A percentile compares a stretch with the other conserved stretches of the same genome.
Evolutionary conservation across 345 rosid species (phyloP).

Genomic region (Aegle marmelos): DNA sequence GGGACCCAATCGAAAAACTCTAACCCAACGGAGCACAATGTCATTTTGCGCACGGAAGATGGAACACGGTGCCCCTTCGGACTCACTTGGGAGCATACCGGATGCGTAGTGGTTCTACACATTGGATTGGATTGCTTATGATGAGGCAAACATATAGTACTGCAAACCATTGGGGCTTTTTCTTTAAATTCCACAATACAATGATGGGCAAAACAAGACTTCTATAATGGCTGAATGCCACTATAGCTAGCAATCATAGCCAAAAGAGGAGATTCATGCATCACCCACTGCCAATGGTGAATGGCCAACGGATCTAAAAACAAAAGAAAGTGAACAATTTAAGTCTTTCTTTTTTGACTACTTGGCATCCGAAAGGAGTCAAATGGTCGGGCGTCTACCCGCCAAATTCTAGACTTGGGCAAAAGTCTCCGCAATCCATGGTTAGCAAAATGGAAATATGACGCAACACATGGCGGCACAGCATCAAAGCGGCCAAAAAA

Average conservation of each 20-base stretch:
- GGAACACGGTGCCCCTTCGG: neutral
- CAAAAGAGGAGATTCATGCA: neutral
- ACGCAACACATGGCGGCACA: neutral
- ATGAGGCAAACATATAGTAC: neutral
- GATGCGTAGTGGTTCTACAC: neutral
- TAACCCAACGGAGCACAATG: neutral
- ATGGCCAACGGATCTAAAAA: neutral
- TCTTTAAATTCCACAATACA: neutral
- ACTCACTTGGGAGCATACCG: neutral
- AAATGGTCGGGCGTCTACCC: neutral
- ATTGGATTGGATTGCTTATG: neutral
- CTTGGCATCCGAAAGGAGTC: neutral
- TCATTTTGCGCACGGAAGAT: too few relatives aligned
- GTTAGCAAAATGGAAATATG: neutral
- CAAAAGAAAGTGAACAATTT: neutral
- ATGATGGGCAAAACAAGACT: neutral
- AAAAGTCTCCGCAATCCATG: neutral
- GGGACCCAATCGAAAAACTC: neutral
- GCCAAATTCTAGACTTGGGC: neutral
- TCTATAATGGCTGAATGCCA: neutral
- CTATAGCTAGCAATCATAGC: neutral
- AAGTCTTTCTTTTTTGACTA: too few relatives aligned
- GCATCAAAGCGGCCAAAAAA: neutral
- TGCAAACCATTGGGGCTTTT: neutral
- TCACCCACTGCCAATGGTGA: neutral